A percentile compares a stretch with the other conserved stretches of the same genome.
These are phyloP conservation scores for Eucalyptus tenuipes DNA, from an alignment of 345 rosid species.

Conservation along the genomic window DNA sequence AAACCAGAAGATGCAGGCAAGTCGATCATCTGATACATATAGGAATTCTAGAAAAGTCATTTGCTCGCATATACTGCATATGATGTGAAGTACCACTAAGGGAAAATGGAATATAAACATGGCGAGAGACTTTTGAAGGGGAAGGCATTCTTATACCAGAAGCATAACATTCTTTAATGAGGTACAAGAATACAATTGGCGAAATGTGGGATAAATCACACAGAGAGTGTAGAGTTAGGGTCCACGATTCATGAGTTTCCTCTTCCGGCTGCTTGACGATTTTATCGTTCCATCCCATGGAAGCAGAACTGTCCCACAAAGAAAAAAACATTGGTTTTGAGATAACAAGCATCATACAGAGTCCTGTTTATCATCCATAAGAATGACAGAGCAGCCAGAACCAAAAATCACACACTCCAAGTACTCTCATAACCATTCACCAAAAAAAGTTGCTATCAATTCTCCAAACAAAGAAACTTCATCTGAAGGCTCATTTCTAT, in stretches of 20 bases:
- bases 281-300: constrained; percentile 34
- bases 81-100: neutral
- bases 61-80: neutral
- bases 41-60: neutral
- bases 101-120: neutral
- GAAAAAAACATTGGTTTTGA: neutral
- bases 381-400: neutral
- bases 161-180: constrained; percentile 64
- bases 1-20: neutral
- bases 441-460: neutral
- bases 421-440: neutral
- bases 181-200: constrained; percentile 67
- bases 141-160: constrained; percentile 29
- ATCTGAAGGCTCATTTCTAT: neutral
- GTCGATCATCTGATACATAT: neutral
- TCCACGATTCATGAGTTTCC: constrained; percentile 1
- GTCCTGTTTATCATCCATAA: neutral
- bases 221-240: constrained; percentile 39
- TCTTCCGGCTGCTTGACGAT: neutral
- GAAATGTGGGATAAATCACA: constrained; percentile 52
- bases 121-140: neutral
- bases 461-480: neutral
- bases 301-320: neutral
- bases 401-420: neutral
- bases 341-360: neutral